phyloP scores from a whole-genome alignment of 352 stramenopile species.

The Bremia lactucae region DNA sequence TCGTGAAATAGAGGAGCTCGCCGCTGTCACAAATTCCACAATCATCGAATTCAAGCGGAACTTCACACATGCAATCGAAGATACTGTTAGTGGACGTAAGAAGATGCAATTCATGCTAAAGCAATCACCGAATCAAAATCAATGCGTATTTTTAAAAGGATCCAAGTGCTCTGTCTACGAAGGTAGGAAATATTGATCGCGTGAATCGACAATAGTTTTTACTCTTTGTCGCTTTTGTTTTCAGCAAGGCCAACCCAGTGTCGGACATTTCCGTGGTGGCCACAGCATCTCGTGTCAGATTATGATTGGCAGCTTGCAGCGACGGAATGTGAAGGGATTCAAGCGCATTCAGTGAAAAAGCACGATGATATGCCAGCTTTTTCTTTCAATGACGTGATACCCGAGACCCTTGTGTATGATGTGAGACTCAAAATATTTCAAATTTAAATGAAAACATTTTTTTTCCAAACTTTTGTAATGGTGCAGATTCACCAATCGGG shows the following conservation, averaged over 20 bases:
- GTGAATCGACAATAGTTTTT: background rate
- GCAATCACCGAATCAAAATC: constrained; percentile 41
- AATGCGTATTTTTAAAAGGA: constrained; percentile 59
- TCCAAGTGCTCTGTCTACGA: constrained; percentile 59
- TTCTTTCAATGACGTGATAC: constrained; percentile 45
- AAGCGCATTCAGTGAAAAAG: background rate
- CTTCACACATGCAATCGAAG: constrained; percentile 20
- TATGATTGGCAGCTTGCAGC: constrained; percentile 71
- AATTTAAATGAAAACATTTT: background rate
- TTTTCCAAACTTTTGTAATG: background rate
- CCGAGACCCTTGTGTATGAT: constrained; percentile 53
- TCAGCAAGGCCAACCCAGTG: constrained; percentile 64
- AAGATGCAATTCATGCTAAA: constrained; percentile 27
- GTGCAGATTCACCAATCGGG: constrained; percentile 61
- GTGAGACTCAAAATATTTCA: constrained; percentile 16
- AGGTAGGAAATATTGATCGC: constrained; percentile 12
- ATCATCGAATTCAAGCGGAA: constrained; percentile 22
- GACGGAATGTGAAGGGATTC: constrained; percentile 55
- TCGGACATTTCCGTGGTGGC: constrained; percentile 76
- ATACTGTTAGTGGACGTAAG: constrained; percentile 12
- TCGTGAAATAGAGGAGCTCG: constrained; percentile 40
- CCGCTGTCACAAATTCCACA: constrained; percentile 19
- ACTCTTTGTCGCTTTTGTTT: background rate
- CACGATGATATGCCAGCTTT: constrained; percentile 4
- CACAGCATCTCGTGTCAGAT: constrained; percentile 59